These are phyloP conservation scores for Pterulicium gracile DNA, from an alignment of 1,284 basidiomycete species.

Conservation along the genomic window DNA sequence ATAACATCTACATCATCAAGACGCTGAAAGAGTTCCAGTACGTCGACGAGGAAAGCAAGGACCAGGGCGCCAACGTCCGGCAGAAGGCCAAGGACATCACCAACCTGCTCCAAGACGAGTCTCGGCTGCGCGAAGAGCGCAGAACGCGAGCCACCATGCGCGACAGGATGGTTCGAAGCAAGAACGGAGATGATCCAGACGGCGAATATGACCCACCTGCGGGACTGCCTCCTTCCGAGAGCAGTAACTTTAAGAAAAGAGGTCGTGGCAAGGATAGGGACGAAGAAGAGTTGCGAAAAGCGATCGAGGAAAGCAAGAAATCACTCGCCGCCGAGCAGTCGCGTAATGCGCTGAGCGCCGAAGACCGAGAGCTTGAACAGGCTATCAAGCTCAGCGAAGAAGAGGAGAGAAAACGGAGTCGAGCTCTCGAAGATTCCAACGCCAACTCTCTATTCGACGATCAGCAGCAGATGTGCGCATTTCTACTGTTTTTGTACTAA, in stretches of 20 bases:
- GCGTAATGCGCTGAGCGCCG: slow-evolving; percentile 27
- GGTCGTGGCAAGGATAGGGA: slow-evolving; percentile 39
- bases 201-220: slow-evolving; percentile 20
- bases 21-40: slow-evolving; percentile 99
- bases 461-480: slow-evolving; percentile 53
- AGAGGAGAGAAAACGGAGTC: slow-evolving; percentile 68
- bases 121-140: slow-evolving; percentile 79
- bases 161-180: slow-evolving; percentile 79
- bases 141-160: slow-evolving; percentile 84
- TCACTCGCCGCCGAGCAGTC: slow-evolving; percentile 64
- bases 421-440: slow-evolving; percentile 67
- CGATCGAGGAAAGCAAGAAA: slow-evolving; percentile 84
- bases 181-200: slow-evolving; percentile 32
- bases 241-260: slow-evolving; percentile 37
- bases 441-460: slow-evolving; percentile 81
- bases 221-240: slow-evolving; percentile 1
- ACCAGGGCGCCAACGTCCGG: slow-evolving; percentile 96
- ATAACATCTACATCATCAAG: slow-evolving; percentile 98
- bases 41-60: slow-evolving; percentile 91
- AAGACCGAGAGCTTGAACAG: slow-evolving; percentile 72
- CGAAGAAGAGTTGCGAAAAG: slow-evolving; percentile 74
- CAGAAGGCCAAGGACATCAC: slow-evolving; percentile 99
- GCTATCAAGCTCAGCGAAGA: slow-evolving; percentile 82
- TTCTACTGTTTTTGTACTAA: background rate
- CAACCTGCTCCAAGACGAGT: slow-evolving; percentile 87